These are phyloP conservation scores for Camillea tinctor DNA, from an alignment of 2,329 filamentous ascomycete species.

Conservation along the genomic window DNA sequence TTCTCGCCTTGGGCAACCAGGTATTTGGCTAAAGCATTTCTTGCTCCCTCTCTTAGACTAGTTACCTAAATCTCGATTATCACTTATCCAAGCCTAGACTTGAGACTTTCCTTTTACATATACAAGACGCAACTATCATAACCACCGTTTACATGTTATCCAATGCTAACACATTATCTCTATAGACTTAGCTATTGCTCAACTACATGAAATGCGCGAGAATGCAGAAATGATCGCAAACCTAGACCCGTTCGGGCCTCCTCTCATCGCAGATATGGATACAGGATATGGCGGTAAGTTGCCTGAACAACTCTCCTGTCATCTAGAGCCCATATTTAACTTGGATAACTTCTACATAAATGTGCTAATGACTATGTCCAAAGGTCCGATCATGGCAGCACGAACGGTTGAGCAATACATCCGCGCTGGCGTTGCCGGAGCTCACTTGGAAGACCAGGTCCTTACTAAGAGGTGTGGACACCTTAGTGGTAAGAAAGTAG, in stretches of 20 bases:
- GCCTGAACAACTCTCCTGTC: not conserved
- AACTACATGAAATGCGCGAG: conserved; percentile 50
- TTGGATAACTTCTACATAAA: no score
- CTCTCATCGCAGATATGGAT: conserved; percentile 53
- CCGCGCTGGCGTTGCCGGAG: conserved; percentile 47
- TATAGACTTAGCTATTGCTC: conserved; percentile 47
- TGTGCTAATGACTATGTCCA: conserved; percentile 8
- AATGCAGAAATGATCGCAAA: conserved; percentile 54
- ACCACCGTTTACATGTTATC: not conserved
- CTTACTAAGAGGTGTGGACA: conserved; percentile 66
- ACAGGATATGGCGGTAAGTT: conserved; percentile 51
- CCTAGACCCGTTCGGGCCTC: conserved; percentile 43
- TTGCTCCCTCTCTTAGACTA: not conserved
- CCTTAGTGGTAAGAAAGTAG: conserved; percentile 59
- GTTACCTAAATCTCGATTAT: not conserved
- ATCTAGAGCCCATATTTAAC: no score
- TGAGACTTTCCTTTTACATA: not conserved
- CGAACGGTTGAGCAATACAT: conserved; percentile 50
- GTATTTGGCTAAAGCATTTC: not conserved
- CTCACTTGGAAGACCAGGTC: conserved; percentile 40
- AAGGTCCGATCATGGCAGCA: conserved; percentile 38
- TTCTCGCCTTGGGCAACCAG: conserved; percentile 50
- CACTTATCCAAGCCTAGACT: not conserved
- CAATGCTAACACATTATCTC: not conserved
- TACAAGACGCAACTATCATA: not conserved